Conservation (phyloP, 176 grass and related monocot species). For the Rhynchospora tenuis region DNA sequence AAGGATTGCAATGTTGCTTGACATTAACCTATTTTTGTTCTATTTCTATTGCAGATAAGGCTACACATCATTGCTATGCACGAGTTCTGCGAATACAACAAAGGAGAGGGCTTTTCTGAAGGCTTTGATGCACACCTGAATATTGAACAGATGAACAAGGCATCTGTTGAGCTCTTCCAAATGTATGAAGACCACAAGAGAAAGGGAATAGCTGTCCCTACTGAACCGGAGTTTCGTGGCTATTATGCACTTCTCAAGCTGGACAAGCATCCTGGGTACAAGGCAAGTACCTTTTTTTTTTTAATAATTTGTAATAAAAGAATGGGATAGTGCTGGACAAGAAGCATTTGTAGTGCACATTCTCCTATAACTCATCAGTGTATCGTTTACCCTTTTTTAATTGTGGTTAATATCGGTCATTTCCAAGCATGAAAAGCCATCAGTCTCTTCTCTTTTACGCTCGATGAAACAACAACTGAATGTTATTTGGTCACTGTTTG, state of each 20-base stretch:
- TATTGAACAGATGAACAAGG: constrained; percentile 99
- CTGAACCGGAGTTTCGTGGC: constrained; percentile 89
- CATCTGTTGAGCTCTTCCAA: constrained; percentile 93
- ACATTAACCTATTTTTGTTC: background rate
- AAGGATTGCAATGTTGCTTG: background rate
- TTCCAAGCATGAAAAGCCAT: background rate
- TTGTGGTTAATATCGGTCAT: background rate
- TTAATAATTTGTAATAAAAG: background rate
- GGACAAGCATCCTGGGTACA: constrained; percentile 97
- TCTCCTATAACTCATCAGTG: background rate
- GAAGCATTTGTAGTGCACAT: background rate
- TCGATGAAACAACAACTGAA: background rate
- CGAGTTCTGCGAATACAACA: constrained; percentile 81
- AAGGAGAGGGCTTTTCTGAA: constrained; percentile 91
- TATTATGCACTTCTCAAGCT: constrained; percentile 98
- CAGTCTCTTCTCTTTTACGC: background rate
- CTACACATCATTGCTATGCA: constrained; percentile 95
- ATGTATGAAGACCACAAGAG: constrained; percentile 94
- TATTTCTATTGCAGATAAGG: constrained; percentile 54
- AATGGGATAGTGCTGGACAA: background rate
- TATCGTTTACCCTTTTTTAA: background rate
- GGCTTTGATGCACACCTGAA: constrained; percentile 98
- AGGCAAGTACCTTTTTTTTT: constrained; percentile 35
- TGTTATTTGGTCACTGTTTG: background rate
- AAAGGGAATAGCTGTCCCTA: constrained; percentile 59